Conservation (phyloP, 306 rosid genomes). For the Prunus davidiana region DNA sequence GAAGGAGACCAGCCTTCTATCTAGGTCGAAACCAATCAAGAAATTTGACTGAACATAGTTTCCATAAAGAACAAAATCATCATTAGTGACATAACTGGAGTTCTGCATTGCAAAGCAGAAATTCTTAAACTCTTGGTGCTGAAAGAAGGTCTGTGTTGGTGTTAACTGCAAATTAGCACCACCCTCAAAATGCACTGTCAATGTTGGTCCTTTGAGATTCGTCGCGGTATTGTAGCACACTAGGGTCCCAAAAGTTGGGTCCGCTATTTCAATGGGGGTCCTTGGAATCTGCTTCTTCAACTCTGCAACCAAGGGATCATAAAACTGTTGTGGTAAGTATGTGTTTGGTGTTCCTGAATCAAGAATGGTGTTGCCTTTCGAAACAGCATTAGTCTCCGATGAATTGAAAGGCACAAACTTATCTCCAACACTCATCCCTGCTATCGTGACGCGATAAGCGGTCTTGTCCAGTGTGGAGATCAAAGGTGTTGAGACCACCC, state of each 20-base stretch:
- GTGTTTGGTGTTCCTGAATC: slow-evolving; percentile 64
- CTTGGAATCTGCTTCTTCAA: slow-evolving; percentile 33
- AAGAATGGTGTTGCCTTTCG: slow-evolving; percentile 37
- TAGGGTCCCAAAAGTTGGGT: slow-evolving; percentile 44
- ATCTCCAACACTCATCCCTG: slow-evolving; percentile 57
- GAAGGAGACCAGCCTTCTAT: slow-evolving; percentile 42
- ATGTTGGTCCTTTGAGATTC: slow-evolving; percentile 38
- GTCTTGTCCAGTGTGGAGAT: slow-evolving; percentile 28
- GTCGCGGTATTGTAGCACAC: slow-evolving; percentile 41
- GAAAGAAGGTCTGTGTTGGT: slow-evolving; percentile 44
- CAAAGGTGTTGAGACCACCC: slow-evolving; percentile 48
- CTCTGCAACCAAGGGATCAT: slow-evolving; percentile 38
- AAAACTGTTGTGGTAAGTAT: slow-evolving; percentile 44
- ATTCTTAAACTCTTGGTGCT: slow-evolving; percentile 40
- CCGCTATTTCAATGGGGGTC: slow-evolving; percentile 38
- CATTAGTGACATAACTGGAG: background rate
- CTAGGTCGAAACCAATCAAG: slow-evolving; percentile 53
- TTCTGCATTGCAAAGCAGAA: slow-evolving; percentile 33
- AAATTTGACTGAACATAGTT: slow-evolving; percentile 9
- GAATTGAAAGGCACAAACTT: slow-evolving; percentile 35
- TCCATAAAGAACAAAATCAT: background rate
- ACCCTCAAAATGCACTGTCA: slow-evolving; percentile 52
- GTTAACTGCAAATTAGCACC: slow-evolving; percentile 46
- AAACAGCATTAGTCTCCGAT: background rate
- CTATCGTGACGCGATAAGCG: slow-evolving; percentile 31